phyloP scores from a whole-genome alignment of 495 filamentous ascomycete species.

The Penicillium roqueforti region DNA sequence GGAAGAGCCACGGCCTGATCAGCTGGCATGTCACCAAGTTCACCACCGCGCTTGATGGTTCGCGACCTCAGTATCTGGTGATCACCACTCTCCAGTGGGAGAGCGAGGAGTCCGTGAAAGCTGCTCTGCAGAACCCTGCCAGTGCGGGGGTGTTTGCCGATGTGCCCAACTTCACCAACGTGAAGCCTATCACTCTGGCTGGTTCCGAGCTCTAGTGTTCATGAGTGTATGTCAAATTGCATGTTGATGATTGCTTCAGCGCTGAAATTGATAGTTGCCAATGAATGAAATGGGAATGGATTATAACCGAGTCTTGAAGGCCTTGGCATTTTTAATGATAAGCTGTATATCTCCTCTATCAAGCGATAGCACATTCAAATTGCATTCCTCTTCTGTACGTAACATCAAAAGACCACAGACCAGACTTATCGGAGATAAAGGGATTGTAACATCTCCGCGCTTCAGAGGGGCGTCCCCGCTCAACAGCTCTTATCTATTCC shows the following conservation, averaged over 20 bases:
- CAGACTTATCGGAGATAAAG: neutral
- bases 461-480: slow-evolving; percentile 10
- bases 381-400: neutral
- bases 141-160: slow-evolving; percentile 19
- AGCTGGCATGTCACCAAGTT: slow-evolving; percentile 24
- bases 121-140: slow-evolving; percentile 9
- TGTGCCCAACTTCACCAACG: slow-evolving; percentile 30
- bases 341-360: neutral
- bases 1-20: slow-evolving; percentile 19
- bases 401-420: neutral
- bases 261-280: neutral
- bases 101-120: slow-evolving; percentile 18
- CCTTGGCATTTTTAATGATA: neutral
- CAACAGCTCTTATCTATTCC: slow-evolving; percentile 16
- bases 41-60: slow-evolving; percentile 13
- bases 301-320: neutral
- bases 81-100: slow-evolving; percentile 21
- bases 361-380: neutral
- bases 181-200: slow-evolving; percentile 21
- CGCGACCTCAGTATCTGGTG: slow-evolving; percentile 18
- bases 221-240: neutral
- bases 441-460: neutral
- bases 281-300: neutral
- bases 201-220: slow-evolving; percentile 7
- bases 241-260: neutral